Evolutionary conservation across 2,329 filamentous ascomycete species (phyloP), one percentile per base, ranked within the genome.

Genomic region (Graphiopsis chlorocephala): DNA sequence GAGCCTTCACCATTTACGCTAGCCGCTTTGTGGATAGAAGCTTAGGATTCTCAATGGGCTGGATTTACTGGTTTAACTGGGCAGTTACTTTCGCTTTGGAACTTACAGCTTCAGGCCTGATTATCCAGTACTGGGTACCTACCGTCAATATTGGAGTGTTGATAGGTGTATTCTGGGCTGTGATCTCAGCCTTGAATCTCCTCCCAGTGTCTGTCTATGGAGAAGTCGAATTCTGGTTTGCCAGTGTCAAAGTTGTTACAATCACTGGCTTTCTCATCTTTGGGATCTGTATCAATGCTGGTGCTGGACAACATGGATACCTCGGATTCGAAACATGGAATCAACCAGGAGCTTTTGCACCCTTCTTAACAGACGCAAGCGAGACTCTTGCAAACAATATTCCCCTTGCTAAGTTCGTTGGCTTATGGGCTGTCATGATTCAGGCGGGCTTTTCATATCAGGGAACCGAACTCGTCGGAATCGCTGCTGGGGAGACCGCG

Each of bases 361-460:
- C 71, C 10, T 74, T 74, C 63, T 28, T 63, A 10, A 48, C 58
- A 20, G 58, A 61, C 20, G 20, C 58, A 14, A 61, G 29, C 23
- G n/a, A 58, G 55, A 58, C 55, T 29, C 25, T 58, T 14, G 55
- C 55, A 2, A 23, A 58, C 15, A 72, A 72, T 31, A 59, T 65
- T 1, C 67, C 72, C 12, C 67, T 75, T 6, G 74, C 72, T 59
- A 77, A 74, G 56, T 76, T 77, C 55, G 73, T 76, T 33, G 83
- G 83, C 14, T 83, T 86, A 70, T 85, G 85, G 69, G 78, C 79
- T n/a, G 83, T 86, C 17, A 82, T 87, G 70, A 82, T 84, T 29
- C 83, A 80, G 8, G 82, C 83, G 64, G 85, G 82, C 12, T 87
- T 87, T 71, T 82, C 85, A 31, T 86, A 86, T 69, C 81, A 79